Evolutionary conservation across 2,329 filamentous ascomycete species (phyloP).

Genomic region (Diaporthe sp.): DNA sequence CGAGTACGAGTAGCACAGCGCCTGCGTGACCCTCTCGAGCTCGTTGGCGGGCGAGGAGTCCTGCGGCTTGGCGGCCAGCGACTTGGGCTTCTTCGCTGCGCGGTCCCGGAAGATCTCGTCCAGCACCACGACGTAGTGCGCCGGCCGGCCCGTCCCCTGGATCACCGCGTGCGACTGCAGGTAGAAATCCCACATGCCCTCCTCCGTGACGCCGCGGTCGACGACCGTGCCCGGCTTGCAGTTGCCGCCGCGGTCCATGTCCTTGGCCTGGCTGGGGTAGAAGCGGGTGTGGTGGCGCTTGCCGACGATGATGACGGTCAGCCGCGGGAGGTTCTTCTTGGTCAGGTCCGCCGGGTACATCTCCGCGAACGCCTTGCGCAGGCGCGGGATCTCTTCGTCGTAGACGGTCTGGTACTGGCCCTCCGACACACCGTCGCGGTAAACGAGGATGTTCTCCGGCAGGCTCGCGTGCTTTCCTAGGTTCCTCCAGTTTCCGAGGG

Average conservation of each 20-base stretch:
- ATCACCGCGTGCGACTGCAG: conserved; percentile 76
- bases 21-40: conserved; percentile 72
- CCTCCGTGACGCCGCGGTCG: conserved; percentile 76
- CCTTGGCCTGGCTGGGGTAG: conserved; percentile 65
- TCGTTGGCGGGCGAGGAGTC: conserved; percentile 63
- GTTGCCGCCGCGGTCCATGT: conserved; percentile 65
- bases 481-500: conserved; percentile 67
- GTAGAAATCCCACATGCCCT: conserved; percentile 77
- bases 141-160: conserved; percentile 78
- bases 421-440: conserved; percentile 83
- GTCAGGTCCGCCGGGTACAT: conserved; percentile 60
- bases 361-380: conserved; percentile 66
- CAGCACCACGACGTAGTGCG: conserved; percentile 74
- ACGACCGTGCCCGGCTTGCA: conserved; percentile 75
- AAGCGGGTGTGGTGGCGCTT: conserved; percentile 84
- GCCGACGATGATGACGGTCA: conserved; percentile 77
- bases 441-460: conserved; percentile 77
- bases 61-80: too few species aligned
- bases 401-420: conserved; percentile 74
- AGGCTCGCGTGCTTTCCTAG: conserved; percentile 55
- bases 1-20: conserved; percentile 76
- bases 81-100: conserved; percentile 24
- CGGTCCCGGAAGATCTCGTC: conserved; percentile 63
- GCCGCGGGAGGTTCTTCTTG: conserved; percentile 60
- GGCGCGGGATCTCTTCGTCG: conserved; percentile 65